Percentiles rank a stretch among this genome's conserved stretches.
These are phyloP conservation scores for Teunomyces pallodes DNA, from an alignment of 805 yeast genomes.

Conservation along the genomic window DNA sequence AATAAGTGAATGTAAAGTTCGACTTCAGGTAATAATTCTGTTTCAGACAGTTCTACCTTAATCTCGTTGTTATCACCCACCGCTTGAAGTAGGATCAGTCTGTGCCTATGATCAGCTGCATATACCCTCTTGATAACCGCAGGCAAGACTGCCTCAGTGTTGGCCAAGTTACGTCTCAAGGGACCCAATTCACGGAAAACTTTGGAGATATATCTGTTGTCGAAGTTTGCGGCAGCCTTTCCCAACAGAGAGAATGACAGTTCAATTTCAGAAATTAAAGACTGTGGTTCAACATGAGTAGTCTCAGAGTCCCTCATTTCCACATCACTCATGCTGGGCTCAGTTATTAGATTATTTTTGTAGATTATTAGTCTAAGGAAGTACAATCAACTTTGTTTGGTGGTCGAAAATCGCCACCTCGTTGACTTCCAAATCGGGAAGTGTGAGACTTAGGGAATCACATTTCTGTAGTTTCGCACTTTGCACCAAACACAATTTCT, in stretches of 20 bases:
- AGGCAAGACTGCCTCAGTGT: conserved; percentile 47
- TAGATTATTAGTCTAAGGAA: neutral
- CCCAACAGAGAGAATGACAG: conserved; percentile 45
- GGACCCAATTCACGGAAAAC: conserved; percentile 80
- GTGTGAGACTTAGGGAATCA: neutral
- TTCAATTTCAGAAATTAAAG: conserved; percentile 37
- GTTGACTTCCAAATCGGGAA: conserved; percentile 3
- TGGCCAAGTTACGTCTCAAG: conserved; percentile 61
- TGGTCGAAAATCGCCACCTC: conserved; percentile 4
- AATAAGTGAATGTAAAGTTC: conserved; percentile 78
- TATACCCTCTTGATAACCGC: conserved; percentile 55
- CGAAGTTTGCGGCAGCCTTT: conserved; percentile 69
- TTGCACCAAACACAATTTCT: neutral
- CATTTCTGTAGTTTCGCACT: neutral
- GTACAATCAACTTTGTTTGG: neutral
- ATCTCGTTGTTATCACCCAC: conserved; percentile 19
- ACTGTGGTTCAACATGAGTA: conserved; percentile 8
- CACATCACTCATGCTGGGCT: conserved; percentile 11
- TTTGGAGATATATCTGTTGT: conserved; percentile 83
- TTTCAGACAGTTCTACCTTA: conserved; percentile 9
- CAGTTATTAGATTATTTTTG: neutral
- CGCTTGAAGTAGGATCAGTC: conserved; percentile 34
- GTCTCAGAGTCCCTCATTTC: conserved; percentile 19
- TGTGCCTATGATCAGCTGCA: conserved; percentile 47
- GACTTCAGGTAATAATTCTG: conserved; percentile 67